Percentiles rank a stretch among this genome's conserved stretches.
phyloP scores from a whole-genome alignment of 2,329 filamentous ascomycete species.

The Pseudocercospora eumusae region DNA sequence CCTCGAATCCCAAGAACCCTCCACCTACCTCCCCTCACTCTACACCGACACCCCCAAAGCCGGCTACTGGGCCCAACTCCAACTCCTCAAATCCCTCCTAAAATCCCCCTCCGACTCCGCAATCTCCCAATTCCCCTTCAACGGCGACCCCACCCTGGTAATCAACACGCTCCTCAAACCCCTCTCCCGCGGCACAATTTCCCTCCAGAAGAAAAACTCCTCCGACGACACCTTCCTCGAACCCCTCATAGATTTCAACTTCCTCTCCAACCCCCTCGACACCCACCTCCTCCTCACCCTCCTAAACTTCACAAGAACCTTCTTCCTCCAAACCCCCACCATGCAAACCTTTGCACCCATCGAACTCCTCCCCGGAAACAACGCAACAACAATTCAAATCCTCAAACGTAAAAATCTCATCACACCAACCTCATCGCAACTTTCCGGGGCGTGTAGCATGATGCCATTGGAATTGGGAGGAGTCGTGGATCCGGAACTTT shows the following conservation, averaged over 20 bases:
- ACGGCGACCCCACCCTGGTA: constrained; percentile 10
- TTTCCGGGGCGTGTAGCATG: constrained; percentile 20
- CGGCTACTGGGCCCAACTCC: constrained; percentile 13
- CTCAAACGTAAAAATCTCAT: neutral
- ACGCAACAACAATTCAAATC: neutral
- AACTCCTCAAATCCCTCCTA: constrained; percentile 19
- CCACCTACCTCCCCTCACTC: constrained; percentile 24
- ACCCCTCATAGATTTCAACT: constrained; percentile 40
- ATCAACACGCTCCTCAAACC: constrained; percentile 40
- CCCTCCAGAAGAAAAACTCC: constrained; percentile 41
- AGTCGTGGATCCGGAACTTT: constrained; percentile 33
- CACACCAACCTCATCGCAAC: neutral
- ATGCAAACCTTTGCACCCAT: constrained; percentile 39
- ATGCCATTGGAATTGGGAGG: constrained; percentile 31
- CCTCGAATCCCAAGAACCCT: constrained; percentile 23
- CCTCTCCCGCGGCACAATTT: constrained; percentile 43
- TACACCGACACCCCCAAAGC: constrained; percentile 19
- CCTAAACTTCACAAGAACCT: constrained; percentile 41
- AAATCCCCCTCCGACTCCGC: constrained; percentile 15
- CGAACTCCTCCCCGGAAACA: constrained; percentile 36
- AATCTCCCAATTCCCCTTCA: constrained; percentile 28
- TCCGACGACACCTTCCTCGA: too few relatives aligned
- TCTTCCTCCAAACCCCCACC: constrained; percentile 36
- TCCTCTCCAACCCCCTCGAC: constrained; percentile 44
- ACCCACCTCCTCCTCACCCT: constrained; percentile 40